These are phyloP conservation scores for Exophiala alcalophila DNA, from an alignment of 2,329 filamentous ascomycete species.

Conservation along the genomic window DNA sequence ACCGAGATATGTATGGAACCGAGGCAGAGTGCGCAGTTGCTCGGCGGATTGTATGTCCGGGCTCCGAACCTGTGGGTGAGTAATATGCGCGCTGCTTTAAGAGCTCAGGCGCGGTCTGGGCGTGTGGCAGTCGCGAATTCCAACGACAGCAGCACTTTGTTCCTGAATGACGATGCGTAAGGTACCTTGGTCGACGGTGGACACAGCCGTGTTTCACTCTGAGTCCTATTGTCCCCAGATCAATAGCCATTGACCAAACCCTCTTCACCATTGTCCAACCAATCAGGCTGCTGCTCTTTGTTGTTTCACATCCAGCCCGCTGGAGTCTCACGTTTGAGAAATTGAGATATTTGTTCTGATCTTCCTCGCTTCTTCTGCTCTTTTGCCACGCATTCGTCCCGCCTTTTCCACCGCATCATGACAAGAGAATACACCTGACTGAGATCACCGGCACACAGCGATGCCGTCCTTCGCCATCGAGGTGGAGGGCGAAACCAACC, in stretches of 20 bases:
- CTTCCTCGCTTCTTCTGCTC: conserved; percentile 1
- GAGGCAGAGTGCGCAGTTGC: no score
- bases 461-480: conserved; percentile 33
- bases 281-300: conserved; percentile 3
- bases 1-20: no score
- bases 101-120: no score
- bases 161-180: no score
- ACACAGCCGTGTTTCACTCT: no score
- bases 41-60: no score
- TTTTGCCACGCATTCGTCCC: neutral
- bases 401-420: conserved; percentile 5
- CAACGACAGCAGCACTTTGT: no score
- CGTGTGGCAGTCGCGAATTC: no score
- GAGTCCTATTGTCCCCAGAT: no score
- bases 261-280: neutral
- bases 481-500: conserved; percentile 66
- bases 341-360: conserved; percentile 5
- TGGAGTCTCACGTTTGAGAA: conserved; percentile 5
- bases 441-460: neutral
- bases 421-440: neutral
- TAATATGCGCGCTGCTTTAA: no score
- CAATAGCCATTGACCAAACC: neutral
- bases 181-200: no score
- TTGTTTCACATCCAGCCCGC: conserved; percentile 17
- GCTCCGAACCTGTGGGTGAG: no score